These are phyloP conservation scores for Claviceps humidiphila DNA, from an alignment of 2,329 filamentous ascomycete species.

Conservation along the genomic window DNA sequence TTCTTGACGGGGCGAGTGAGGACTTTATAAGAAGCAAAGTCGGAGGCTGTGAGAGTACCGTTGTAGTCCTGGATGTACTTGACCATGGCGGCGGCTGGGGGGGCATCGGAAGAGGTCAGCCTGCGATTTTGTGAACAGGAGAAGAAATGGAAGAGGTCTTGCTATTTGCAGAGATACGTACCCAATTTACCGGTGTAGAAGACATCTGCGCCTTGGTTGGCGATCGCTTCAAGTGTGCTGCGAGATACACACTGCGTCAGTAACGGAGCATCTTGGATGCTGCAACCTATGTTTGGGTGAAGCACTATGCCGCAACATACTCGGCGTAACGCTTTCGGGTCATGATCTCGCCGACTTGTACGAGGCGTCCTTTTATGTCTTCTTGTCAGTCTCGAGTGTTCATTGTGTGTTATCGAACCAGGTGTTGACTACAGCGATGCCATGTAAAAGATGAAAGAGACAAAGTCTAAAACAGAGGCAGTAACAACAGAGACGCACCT, in stretches of 20 bases:
- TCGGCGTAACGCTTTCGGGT: conserved; percentile 66
- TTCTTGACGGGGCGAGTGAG: conserved; percentile 49
- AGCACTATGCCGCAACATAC: conserved; percentile 15
- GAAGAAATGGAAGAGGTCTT: neutral
- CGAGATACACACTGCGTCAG: neutral
- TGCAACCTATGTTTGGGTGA: too few relatives aligned
- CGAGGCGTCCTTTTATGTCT: conserved; percentile 36
- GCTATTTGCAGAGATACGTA: conserved; percentile 5
- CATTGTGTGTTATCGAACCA: neutral
- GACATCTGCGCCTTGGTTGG: conserved; percentile 54
- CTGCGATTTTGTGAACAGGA: conserved; percentile 4
- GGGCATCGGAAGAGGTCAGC: neutral
- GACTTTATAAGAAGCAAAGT: conserved; percentile 62
- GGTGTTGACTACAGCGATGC: neutral
- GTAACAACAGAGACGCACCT: conserved; percentile 23
- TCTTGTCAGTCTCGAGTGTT: conserved; percentile 1
- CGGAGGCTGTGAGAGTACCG: conserved; percentile 75
- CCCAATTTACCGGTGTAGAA: conserved; percentile 62
- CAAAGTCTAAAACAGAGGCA: too few relatives aligned
- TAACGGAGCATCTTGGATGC: neutral
- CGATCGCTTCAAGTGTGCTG: conserved; percentile 62
- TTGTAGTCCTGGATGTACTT: conserved; percentile 51
- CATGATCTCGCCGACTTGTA: conserved; percentile 64
- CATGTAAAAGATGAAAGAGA: neutral
- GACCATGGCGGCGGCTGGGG: conserved; percentile 58